These are phyloP conservation scores for Insectozyma bohioensis DNA, from an alignment of 1,139 yeast genomes.

Conservation along the genomic window DNA sequence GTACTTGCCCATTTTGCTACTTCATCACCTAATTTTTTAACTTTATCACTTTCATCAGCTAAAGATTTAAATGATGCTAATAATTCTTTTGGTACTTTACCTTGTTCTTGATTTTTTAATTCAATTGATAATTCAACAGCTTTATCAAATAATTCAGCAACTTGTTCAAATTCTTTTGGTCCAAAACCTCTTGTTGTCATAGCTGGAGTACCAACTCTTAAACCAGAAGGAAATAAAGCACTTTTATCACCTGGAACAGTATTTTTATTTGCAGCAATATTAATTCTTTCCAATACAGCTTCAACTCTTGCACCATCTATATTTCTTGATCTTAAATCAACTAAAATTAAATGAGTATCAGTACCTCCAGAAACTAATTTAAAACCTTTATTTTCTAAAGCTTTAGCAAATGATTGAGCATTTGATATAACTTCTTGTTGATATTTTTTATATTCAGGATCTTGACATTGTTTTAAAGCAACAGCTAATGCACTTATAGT, in stretches of 20 bases:
- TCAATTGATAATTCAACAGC: constrained; percentile 70
- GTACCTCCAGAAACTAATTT: constrained; percentile 89
- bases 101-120: constrained; percentile 59
- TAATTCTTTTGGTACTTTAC: constrained; percentile 61
- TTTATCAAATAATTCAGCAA: constrained; percentile 72
- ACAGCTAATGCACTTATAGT: constrained; percentile 94
- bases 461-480: constrained; percentile 84
- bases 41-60: constrained; percentile 59
- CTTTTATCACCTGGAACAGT: constrained; percentile 96
- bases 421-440: constrained; percentile 80
- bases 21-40: constrained; percentile 59
- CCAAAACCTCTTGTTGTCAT: constrained; percentile 97
- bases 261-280: constrained; percentile 94
- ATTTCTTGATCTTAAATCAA: constrained; percentile 78
- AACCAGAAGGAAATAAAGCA: constrained; percentile 92
- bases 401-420: constrained; percentile 74
- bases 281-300: constrained; percentile 82
- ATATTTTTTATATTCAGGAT: constrained; percentile 84
- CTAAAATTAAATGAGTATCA: constrained; percentile 88
- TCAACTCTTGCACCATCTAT: constrained; percentile 97
- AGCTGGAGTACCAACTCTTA: constrained; percentile 97
- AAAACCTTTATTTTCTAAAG: constrained; percentile 67
- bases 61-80: constrained; percentile 62
- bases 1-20: constrained; percentile 65
- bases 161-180: constrained; percentile 71